Evolutionary conservation across 805 yeast genomes (phyloP), one percentile per base, ranked within the genome.

Genomic region (Saturnispora zaruensis): DNA sequence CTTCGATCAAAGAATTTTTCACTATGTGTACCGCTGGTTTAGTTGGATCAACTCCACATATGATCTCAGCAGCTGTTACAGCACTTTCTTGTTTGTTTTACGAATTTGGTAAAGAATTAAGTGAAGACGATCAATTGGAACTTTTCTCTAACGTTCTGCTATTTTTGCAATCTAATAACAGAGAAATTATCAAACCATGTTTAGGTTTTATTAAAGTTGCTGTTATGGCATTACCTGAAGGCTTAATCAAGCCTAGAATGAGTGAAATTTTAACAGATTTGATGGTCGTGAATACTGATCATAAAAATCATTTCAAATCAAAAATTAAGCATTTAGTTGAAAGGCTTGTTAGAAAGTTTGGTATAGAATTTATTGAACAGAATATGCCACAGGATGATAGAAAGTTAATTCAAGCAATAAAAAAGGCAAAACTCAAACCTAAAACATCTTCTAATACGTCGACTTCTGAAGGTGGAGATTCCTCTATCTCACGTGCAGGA

Each of bases 11-110:
- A 43, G 96, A 90, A 67, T 90, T 75, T 63, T 87, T 91, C 71
- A 88, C 95, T 28, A 87, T 93, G 84, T 84, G 91, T 28, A 79
- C 91, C 66, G 99, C 97, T 26, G 99, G 99, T 71, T 73, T 95
- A 57, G 96, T 93, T 34, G 96, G 96, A 51, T 82, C 85, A 56
- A 78, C 93, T 28, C 91, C 95, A 33, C 96, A 91, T 69, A 91
- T 91, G 96, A 86, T 93, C 30, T 87, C 96, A 60, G 97, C 98
- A n/a, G 81, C 91, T 2, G 81, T 93, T 58, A 89, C 96, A 6
- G 95, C 96, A 0, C 72, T 91, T 49, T 82, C 96, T 42, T 83
- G 96, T 62, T 70, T 91, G 42, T 74, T 93, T 37, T 91, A 81
- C 66, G 97, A 93, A 67, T 95, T 87, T 69, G 83, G 83, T 59